Evolutionary conservation across 1,139 yeast species (phyloP).

Genomic region (Candida sojae): DNA sequence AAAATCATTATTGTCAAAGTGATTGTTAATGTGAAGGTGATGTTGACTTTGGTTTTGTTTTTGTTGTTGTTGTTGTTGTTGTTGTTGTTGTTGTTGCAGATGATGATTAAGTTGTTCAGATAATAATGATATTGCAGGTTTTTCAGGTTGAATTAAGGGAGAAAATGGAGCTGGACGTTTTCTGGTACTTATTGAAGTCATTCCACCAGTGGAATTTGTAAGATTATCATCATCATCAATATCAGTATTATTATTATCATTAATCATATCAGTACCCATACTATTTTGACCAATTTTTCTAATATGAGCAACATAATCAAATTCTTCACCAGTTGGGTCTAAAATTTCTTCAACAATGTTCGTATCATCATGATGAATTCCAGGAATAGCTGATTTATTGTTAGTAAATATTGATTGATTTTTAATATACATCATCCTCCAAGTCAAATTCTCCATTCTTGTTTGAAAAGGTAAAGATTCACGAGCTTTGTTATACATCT

Average conservation of each 20-base stretch:
- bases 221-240: neutral
- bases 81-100: conserved; percentile 32
- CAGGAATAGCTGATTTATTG: neutral
- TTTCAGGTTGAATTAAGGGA: conserved; percentile 18
- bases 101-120: conserved; percentile 15
- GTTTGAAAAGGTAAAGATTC: conserved; percentile 75
- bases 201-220: conserved; percentile 6
- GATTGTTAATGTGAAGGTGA: neutral
- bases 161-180: conserved; percentile 40
- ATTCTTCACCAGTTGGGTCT: conserved; percentile 53
- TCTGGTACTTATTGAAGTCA: conserved; percentile 17
- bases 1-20: neutral
- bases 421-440: conserved; percentile 80
- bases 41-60: conserved; percentile 4
- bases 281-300: conserved; percentile 49
- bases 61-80: neutral
- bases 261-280: neutral
- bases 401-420: conserved; percentile 21
- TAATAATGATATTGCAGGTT: neutral
- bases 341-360: conserved; percentile 5
- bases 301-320: conserved; percentile 70
- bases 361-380: neutral
- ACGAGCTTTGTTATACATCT: conserved; percentile 74
- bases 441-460: conserved; percentile 79
- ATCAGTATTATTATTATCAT: neutral